Evolutionary conservation across 768 basidiomycete species (phyloP).

Genomic region (Auricularia heimuer): DNA sequence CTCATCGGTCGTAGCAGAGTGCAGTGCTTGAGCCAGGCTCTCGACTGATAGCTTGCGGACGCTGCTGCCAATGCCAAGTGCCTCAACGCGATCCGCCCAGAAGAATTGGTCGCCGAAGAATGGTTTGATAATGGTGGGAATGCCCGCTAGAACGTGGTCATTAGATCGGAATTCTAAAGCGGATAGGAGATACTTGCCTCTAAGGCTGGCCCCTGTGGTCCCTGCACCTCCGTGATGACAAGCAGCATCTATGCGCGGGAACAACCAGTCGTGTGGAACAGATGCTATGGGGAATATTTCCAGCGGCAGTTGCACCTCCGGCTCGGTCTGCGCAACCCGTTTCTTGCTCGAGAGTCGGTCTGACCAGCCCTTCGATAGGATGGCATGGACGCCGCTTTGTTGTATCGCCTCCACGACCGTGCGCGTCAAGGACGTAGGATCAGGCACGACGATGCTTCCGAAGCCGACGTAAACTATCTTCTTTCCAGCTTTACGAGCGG

Average conservation of each 20-base stretch:
- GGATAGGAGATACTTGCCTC: constrained; percentile 45
- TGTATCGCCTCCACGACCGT: constrained; percentile 83
- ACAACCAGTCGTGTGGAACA: constrained; percentile 94
- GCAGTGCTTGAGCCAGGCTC: constrained; percentile 65
- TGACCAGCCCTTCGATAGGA: constrained; percentile 97
- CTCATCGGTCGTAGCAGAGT: constrained; percentile 72
- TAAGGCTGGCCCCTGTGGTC: constrained; percentile 86
- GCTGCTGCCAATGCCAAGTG: constrained; percentile 80
- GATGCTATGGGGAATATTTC: constrained; percentile 80
- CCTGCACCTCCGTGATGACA: constrained; percentile 98
- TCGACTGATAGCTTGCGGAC: constrained; percentile 83
- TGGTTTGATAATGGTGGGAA: constrained; percentile 91
- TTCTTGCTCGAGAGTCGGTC: constrained; percentile 71
- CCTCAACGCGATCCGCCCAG: constrained; percentile 97
- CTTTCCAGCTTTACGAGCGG: constrained; percentile 62
- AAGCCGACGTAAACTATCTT: constrained; percentile 98
- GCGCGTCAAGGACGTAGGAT: constrained; percentile 86
- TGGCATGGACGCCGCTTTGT: constrained; percentile 80
- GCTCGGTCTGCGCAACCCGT: constrained; percentile 42
- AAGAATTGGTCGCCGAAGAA: constrained; percentile 99
- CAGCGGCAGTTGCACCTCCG: constrained; percentile 60
- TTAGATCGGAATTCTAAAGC: background rate
- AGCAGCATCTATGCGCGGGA: constrained; percentile 87
- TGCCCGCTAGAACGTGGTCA: constrained; percentile 48
- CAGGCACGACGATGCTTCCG: constrained; percentile 93